Evolutionary conservation across 164 flowering plant genomes (phyloP), one percentile per base, ranked within the genome.

Genomic region (Magnolia kwangsiensis): DNA sequence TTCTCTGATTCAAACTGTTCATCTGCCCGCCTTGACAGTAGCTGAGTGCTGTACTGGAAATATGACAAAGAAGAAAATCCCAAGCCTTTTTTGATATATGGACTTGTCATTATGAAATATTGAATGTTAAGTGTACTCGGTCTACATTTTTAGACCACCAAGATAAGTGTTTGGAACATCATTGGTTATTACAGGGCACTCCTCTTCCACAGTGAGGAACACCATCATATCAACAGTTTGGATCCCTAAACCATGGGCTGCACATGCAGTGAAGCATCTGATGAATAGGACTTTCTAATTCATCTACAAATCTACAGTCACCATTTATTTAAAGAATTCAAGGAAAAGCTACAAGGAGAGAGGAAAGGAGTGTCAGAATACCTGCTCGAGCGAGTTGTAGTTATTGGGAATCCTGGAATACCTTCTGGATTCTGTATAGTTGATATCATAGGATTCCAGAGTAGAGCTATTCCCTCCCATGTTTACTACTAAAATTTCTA

Each of bases 321-420:
- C 59, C 59, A 55, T 9, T 55, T 55, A 14, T 9, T 55, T 55
- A 55, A 14, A 55, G 59, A 14, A 55, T 55, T 14, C 59, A 55
- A 9, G 2, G 59, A 55, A 55, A 14, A 55, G 45, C 45, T 4
- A 0, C 14, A 9, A 55, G 11, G 45, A 61, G 4, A 64, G n/a
- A 51, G 1, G 24, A 7, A 45, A 19, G 13, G 59, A 37, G 3
- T 31, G 13, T 21, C 19, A 51, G 16, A 20, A 75, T 80, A 90
- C 93, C 91, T 90, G 80, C 3, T 88, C 93, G 27, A 90, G 78
- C 24, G 92, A 88, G 63, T 23, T 70, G 74, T 85, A 90, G 75
- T 83, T 77, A 72, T 90, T 92, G 11, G 88, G 88, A 73, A 90
- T 89, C 79, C 88, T 85, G 8, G 94, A 86, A 77, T 84, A 90